Base-by-base conservation (phyloP, 2,329 filamentous ascomycete species). In the Penicillium sp. region DNA sequence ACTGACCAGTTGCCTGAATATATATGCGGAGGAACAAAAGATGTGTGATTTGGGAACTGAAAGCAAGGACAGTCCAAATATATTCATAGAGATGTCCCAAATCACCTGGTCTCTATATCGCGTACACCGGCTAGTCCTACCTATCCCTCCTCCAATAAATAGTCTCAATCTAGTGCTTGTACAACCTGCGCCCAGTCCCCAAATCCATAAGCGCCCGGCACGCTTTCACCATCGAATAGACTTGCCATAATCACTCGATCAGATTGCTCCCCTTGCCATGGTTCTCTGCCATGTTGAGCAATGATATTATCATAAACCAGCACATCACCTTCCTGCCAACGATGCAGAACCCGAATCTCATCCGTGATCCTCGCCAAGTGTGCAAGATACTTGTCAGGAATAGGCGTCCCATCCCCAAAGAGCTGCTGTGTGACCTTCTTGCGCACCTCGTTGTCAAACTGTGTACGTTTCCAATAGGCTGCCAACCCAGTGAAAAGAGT, bases 261-360 rank as follows among this genome's bases (percentile, higher is more conserved):
- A 1, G 62, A 60, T 61, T 80, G 78, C 50, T 77, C 72, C 5
- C 78, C 78, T 50, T 74, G 65, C 79, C 78, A 80, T 0, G 78
- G 78, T 63, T 80, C 68, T 49, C 78, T 68, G 3, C 78, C 78
- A 68, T 81, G 78, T 66, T 81, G 79, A 1, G 77, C 73, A 63
- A 80, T 74, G 16, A 77, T 63, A 61, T 81, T 81, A 60, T 81
- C 78, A 63, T 73, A 80, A 0, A 81, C 77, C 11, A 80, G 65
- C 4, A 81, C 76, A 66, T 80, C 78, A 0, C 78, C 77, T 12
- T 67, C 65, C 62, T 80, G 65, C 78, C 78, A 80, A 46, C 71
- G 72, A 61, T 80, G 78, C 50, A 80, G 60, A 17, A 81, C 78
- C 4, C 77, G 73, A 49, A 80, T 79, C 56, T 80, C 76, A 55